Base-by-base conservation (phyloP, 2,329 filamentous ascomycete species). In the Fusarium pseudocircinatum region DNA sequence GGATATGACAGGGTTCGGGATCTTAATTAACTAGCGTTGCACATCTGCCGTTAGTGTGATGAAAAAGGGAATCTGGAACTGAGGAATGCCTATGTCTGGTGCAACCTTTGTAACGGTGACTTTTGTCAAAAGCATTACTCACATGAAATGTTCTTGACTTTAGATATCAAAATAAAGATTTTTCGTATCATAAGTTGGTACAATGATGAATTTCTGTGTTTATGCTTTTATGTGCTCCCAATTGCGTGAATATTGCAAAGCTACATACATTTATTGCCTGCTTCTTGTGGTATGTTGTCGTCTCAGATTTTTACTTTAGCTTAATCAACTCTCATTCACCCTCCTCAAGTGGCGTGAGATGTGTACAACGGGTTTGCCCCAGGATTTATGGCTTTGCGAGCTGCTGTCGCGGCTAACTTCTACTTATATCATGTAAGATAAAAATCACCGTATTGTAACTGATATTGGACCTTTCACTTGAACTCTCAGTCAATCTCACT, bases 1-100 rank as follows among this genome's bases (percentile, higher is more conserved):
- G 40, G 42, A 39, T 54, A 47, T 60, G 26, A 52, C 24, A 40
- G 49, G 63, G 37, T 43, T 69, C 39, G 32, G 57, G 54, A 72
- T 52, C 34, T 58, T 66, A 63, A 61, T 69, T 56, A 58, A 26
- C 34, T 64, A 64, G 60, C 43, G 43, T 22, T 44, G 50, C 49
- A 42, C 53, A 62, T 66, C 59, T 70, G 46, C 37, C 36, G 58
- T 49, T 73, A 52, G 46, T 22, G 49, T 36, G 24, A 44, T 34
- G 34, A 39, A 49, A 50, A 46, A 14, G 53, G 36, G 30, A 66
- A n/a, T 64, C 2, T 44, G 58, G 40, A 49, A 42, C 36, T 30
- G 13, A 36, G 13, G 43, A 24, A 22, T 37, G 42, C 24, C 34
- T 24, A 24, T 46, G 24, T 57, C 22, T 36, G 11, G 18, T 34